These are phyloP conservation scores for Gnomoniopsis sp. DNA, from an alignment of 2,329 filamentous ascomycete species.

Conservation along the genomic window DNA sequence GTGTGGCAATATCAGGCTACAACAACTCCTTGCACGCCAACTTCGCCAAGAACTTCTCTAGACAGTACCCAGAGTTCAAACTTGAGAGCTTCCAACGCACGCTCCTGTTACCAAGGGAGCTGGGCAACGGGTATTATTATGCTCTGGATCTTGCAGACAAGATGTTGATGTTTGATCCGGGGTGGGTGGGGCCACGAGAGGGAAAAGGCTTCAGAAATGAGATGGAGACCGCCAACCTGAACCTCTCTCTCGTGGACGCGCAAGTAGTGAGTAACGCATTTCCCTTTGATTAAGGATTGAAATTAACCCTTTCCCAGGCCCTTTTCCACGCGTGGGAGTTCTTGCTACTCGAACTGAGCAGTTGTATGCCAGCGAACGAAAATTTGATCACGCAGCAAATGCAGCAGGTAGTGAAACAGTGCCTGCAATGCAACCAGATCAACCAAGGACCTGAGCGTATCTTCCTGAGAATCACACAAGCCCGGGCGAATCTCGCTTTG, in stretches of 20 bases:
- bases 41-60: slow-evolving; percentile 78
- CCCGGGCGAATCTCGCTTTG: slow-evolving; percentile 76
- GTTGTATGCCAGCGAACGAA: slow-evolving; percentile 49
- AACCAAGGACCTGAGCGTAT: slow-evolving; percentile 72
- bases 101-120: slow-evolving; percentile 56
- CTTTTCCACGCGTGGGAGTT: slow-evolving; percentile 89
- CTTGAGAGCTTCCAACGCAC: slow-evolving; percentile 81
- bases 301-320: slow-evolving; percentile 42
- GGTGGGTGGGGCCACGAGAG: slow-evolving; percentile 67
- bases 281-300: neutral
- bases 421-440: slow-evolving; percentile 72
- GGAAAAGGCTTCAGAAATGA: slow-evolving; percentile 74
- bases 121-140: slow-evolving; percentile 82
- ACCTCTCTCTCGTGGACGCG: slow-evolving; percentile 87
- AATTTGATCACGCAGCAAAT: slow-evolving; percentile 64
- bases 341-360: slow-evolving; percentile 78
- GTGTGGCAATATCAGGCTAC: slow-evolving; percentile 75
- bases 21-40: slow-evolving; percentile 85
- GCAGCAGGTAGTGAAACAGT: slow-evolving; percentile 71
- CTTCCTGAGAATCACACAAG: slow-evolving; percentile 74
- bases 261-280: slow-evolving; percentile 64
- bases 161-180: slow-evolving; percentile 72
- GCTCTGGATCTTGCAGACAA: slow-evolving; percentile 71
- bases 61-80: slow-evolving; percentile 69
- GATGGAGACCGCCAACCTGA: slow-evolving; percentile 82